Base-by-base conservation (phyloP, 2,329 filamentous ascomycete species). In the Ramularia collo-cygni region DNA sequence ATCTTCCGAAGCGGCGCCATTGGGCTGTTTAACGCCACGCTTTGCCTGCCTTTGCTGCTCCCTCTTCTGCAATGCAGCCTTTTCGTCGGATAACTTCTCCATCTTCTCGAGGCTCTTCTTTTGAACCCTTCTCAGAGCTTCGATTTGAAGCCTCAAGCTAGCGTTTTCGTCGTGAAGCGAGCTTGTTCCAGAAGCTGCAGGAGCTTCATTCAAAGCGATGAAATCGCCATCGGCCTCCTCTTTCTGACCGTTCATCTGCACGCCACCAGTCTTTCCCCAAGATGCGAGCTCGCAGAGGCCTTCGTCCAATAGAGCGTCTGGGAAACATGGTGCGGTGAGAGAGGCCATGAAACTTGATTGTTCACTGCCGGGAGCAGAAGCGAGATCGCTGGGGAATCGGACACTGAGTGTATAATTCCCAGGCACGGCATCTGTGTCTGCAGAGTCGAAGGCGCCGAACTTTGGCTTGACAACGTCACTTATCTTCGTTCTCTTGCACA, bases 381-480 rank as follows among this genome's bases (percentile, higher is more conserved):
- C 12, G 43, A 52, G 18, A 63, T 42, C 10, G 47, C 57, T 38
- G 50, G 61, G 68, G n/a, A 88, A 66, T 58, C 85, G 81, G 9
- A 78, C 68, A 12, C 72, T 80, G 45, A 86, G 71, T 3, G 72
- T 74, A 57, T 89, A 87, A 47, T 72, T 75, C 28, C 75, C 70
- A 45, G 69, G 69, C 7, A 71, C 60, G 14, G 57, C 46, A 8
- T 63, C 64, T 38, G 40, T 53, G 7, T 55, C 53, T 8, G 46
- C 53, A 9, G 52, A 51, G 37, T 63, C 50, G 24, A 64, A 63
- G n/a, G 76, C 73, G 35, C 74, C 78, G 44, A 83, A 74, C 46
- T 79, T 80, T n/a, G 90, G 90, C 67, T 95, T 95, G 44, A 90
- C 72, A 16, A 95, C 73, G 56, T 54, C 53, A 34, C 46, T 49